Evolutionary conservation across 2,329 filamentous ascomycete genomes (phyloP).

Genomic region (Pestalotiopsis sp.): DNA sequence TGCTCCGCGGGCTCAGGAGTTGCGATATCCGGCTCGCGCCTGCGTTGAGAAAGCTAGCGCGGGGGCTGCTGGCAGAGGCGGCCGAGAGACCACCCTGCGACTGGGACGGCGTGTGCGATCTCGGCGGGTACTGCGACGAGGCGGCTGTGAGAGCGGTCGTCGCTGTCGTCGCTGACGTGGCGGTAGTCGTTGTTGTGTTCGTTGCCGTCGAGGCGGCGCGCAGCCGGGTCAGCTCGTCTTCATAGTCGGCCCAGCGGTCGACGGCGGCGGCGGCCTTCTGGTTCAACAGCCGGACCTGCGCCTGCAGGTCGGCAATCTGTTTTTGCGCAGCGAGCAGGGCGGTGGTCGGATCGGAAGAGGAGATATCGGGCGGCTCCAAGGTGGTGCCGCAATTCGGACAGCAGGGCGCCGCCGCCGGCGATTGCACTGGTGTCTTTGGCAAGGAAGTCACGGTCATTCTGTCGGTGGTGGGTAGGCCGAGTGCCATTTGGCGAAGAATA

Average conservation of each 20-base stretch:
- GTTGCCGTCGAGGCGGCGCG: slow-evolving; percentile 40
- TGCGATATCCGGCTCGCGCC: slow-evolving; percentile 29
- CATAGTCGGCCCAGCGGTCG: slow-evolving; percentile 75
- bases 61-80: slow-evolving; percentile 24
- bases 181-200: slow-evolving; percentile 30
- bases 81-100: slow-evolving; percentile 18
- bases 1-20: slow-evolving; percentile 33
- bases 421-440: slow-evolving; percentile 22
- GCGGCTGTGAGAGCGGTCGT: slow-evolving; percentile 27
- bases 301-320: slow-evolving; percentile 70
- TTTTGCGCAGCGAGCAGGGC: slow-evolving; percentile 57
- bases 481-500: neutral
- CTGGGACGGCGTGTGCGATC: neutral
- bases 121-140: slow-evolving; percentile 11
- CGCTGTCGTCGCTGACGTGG: slow-evolving; percentile 24
- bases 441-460: slow-evolving; percentile 29
- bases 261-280: slow-evolving; percentile 69
- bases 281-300: slow-evolving; percentile 70
- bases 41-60: slow-evolving; percentile 28
- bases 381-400: slow-evolving; percentile 55
- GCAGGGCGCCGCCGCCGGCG: slow-evolving; percentile 33
- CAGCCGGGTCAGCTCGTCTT: slow-evolving; percentile 71
- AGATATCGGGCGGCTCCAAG: slow-evolving; percentile 31
- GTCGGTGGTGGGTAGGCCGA: neutral
- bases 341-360: slow-evolving; percentile 36